phyloP scores from a whole-genome alignment of 1,284 basidiomycete species.

The Rhodofomes roseus region DNA sequence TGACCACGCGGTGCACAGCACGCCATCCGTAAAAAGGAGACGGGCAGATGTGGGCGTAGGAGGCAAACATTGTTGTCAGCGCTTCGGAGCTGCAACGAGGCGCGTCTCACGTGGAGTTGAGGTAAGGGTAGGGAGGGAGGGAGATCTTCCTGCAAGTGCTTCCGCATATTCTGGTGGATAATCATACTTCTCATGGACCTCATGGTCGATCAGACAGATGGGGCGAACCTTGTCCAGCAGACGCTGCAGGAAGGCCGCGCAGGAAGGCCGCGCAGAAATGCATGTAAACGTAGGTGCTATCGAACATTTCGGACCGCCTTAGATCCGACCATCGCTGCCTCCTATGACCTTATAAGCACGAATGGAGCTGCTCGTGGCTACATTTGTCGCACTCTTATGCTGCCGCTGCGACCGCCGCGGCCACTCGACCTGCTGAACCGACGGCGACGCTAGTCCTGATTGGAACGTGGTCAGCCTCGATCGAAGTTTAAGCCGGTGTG shows the following conservation, averaged over 20 bases:
- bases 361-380: background rate
- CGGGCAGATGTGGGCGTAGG: background rate
- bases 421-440: background rate
- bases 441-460: slow-evolving; percentile 1
- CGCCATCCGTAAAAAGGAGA: too few relatives aligned
- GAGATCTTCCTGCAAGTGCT: background rate
- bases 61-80: background rate
- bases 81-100: background rate
- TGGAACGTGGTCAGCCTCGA: slow-evolving; percentile 4
- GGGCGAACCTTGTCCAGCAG: background rate
- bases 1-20: too few relatives aligned
- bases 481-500: slow-evolving; percentile 7
- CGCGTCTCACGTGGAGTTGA: background rate
- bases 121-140: background rate
- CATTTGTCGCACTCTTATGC: background rate
- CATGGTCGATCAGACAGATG: slow-evolving; percentile 6
- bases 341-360: background rate
- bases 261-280: background rate
- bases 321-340: background rate
- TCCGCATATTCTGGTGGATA: slow-evolving; percentile 1
- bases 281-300: background rate
- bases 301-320: background rate
- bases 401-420: background rate
- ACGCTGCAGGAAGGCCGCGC: background rate
- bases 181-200: slow-evolving; percentile 1